Evolutionary conservation across 108 stramenopile species (phyloP).

Genomic region (Conticribra guillardii): DNA sequence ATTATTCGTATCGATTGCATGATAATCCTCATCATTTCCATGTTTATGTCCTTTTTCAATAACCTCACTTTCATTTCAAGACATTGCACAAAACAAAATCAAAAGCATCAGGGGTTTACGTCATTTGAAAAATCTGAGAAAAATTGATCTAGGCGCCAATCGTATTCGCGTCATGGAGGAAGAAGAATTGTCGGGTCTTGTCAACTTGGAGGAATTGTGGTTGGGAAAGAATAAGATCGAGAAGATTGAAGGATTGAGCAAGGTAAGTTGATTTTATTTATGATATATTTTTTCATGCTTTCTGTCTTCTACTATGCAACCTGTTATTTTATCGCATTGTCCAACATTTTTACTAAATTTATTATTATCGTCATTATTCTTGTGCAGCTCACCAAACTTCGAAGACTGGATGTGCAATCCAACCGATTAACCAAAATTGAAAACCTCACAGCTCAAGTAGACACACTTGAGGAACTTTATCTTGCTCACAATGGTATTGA

Average conservation of each 20-base stretch:
- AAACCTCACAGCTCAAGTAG: conserved; percentile 64
- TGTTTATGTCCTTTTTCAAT: not conserved
- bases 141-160: conserved; percentile 96
- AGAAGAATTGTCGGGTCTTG: conserved; percentile 69
- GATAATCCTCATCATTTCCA: no score
- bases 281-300: not conserved
- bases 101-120: conserved; percentile 85
- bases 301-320: no score
- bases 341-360: not conserved
- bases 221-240: conserved; percentile 93
- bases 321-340: not conserved
- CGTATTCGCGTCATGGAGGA: conserved; percentile 86
- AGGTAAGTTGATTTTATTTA: conserved; percentile 33
- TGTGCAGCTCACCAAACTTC: conserved; percentile 68
- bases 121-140: conserved; percentile 70
- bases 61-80: conserved; percentile 20
- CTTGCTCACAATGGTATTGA: conserved; percentile 95
- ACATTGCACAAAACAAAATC: conserved; percentile 97
- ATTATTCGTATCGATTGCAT: no score
- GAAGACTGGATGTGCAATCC: conserved; percentile 85
- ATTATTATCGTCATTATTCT: not conserved
- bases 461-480: conserved; percentile 94
- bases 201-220: conserved; percentile 87
- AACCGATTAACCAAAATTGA: conserved; percentile 90
- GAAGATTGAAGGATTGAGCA: conserved; percentile 74